phyloP scores from a whole-genome alignment of 139 green algal genomes.

The Chlamydomonas sp. region DNA sequence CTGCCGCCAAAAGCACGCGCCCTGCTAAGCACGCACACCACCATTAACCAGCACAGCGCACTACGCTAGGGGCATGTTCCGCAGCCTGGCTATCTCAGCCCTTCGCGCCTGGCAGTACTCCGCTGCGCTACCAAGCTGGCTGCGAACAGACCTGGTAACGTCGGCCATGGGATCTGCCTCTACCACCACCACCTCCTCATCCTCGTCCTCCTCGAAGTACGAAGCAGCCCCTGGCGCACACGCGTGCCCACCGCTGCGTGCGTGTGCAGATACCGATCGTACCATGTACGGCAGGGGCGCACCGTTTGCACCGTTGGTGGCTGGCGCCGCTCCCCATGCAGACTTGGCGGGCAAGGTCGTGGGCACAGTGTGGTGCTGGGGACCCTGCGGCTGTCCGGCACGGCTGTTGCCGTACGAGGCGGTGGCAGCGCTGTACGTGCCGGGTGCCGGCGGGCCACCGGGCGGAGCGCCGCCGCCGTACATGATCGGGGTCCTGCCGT shows the following conservation, averaged over 20 bases:
- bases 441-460: not conserved
- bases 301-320: too few species aligned
- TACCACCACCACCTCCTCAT: not conserved
- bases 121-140: not conserved
- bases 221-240: too few species aligned
- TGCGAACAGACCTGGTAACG: not conserved
- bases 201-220: not conserved
- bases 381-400: too few species aligned
- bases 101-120: slow-evolving; percentile 16
- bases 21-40: not conserved
- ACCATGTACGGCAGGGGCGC: slow-evolving; percentile 16
- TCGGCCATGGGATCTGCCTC: slow-evolving; percentile 10
- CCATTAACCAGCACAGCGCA: too few species aligned
- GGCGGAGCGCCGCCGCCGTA: not conserved
- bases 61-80: slow-evolving; percentile 16
- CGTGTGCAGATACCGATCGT: not conserved
- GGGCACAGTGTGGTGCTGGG: too few species aligned
- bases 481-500: not conserved
- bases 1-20: too few species aligned
- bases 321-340: too few species aligned
- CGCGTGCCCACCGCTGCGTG: not conserved
- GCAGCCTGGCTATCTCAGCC: slow-evolving; percentile 8
- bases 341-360: too few species aligned
- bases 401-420: too few species aligned
- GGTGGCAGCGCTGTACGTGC: too few species aligned